Percentiles rank a stretch among this genome's conserved stretches.
These are phyloP conservation scores for Coniferiporia weirii DNA, from an alignment of 1,284 basidiomycete species.

Conservation along the genomic window DNA sequence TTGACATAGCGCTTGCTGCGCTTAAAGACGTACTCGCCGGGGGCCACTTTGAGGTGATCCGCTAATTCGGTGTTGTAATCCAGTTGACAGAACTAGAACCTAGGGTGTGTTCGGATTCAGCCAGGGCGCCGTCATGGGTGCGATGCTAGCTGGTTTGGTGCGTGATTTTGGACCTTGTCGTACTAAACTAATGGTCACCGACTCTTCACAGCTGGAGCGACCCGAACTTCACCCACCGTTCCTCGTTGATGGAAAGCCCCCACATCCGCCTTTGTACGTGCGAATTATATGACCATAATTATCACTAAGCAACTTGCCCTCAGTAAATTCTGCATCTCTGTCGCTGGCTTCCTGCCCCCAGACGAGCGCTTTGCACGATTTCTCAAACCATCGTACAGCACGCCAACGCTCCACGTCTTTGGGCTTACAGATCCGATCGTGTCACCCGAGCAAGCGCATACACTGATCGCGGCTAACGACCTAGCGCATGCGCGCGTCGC, in stretches of 20 bases:
- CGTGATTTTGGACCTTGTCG: constrained; percentile 24
- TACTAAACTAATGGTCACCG: not conserved
- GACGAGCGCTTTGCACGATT: constrained; percentile 49
- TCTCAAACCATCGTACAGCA: constrained; percentile 51
- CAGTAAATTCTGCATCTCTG: constrained; percentile 65
- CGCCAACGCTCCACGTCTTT: constrained; percentile 77
- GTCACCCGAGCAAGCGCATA: constrained; percentile 60
- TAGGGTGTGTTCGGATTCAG: constrained; percentile 87
- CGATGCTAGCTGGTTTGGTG: constrained; percentile 68
- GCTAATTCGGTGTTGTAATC: not conserved
- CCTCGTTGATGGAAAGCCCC: constrained; percentile 56
- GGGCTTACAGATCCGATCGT: constrained; percentile 82
- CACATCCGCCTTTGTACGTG: constrained; percentile 66
- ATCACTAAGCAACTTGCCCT: constrained; percentile 12
- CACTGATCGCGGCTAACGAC: constrained; percentile 44
- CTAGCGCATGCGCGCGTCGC: constrained; percentile 58
- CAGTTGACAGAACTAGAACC: not conserved
- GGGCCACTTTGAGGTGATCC: constrained; percentile 52
- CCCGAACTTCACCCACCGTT: constrained; percentile 59
- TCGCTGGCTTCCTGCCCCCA: constrained; percentile 59
- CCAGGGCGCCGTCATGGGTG: constrained; percentile 80
- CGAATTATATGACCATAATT: constrained; percentile 8
- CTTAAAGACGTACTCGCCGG: constrained; percentile 45
- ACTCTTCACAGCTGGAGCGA: constrained; percentile 39
- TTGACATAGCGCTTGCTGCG: constrained; percentile 50